Evolutionary conservation across 2,329 filamentous ascomycete species (phyloP), one percentile per base, ranked within the genome.

Genomic region (Elsinoe australis): DNA sequence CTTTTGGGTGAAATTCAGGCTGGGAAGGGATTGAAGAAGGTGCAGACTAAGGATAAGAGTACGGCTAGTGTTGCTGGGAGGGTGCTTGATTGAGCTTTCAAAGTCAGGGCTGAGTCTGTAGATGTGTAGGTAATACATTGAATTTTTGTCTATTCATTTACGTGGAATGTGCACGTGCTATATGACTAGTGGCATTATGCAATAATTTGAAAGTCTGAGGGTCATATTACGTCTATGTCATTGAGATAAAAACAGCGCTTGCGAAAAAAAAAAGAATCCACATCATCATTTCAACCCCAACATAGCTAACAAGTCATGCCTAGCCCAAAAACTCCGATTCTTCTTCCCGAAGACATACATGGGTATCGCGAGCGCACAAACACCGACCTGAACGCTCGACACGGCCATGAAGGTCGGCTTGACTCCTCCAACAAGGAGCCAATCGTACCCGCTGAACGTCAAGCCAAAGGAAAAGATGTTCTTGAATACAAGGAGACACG

Each of bases 381-480:
- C 71, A 1, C 72, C 80, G 0, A 94, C 73, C 67, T 95, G 87
- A 14, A 94, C 79, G 28, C 79, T 83, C 1, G 79, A 82, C 38
- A 95, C 75, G 15, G 78, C 74, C 47, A 84, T 74, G 66, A 95
- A 90, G 0, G 77, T 69, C 38, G 75, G 72, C 51, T 79, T 76
- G n/a, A 82, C 78, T 1, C 79, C 79, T 6, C 63, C 61, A 1
- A 68, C 55, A 7, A 83, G 73, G 19, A 95, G 73, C 89, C 90
- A 95, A 50, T 88, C 73, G 58, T 87, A 94, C 1, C 87, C 87
- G 56, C 79, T 83, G 63, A 82, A 94, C 0, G 89, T 94, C 49
- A 95, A 70, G 5, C 80, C 79, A 58, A 94, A 95, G 53, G 82
- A 85, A 69, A 95, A 94, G 53, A 95, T 76, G 66, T 95, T 95